Base-by-base conservation (phyloP, 805 yeast genomes). In the Jamesozyma rosinii region DNA sequence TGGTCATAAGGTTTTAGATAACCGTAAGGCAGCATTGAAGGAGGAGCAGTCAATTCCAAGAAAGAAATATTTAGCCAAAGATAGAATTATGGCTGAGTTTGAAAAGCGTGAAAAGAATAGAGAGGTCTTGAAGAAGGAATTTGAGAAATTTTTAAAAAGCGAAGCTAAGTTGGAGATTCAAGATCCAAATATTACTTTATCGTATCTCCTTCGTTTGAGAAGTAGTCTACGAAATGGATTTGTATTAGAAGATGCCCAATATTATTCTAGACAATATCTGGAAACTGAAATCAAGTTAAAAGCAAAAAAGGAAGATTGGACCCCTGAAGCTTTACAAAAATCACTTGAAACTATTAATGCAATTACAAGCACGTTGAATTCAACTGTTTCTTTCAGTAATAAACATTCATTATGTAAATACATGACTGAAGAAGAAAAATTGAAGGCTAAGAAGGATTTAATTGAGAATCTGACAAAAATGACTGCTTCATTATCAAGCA, bases 31-130 rank as follows among this genome's bases (percentile, higher is more conserved):
- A 41, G 83, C 87, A 1, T 63, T 64, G 37, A 66, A 66, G 35
- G 95, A 86, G 63, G 78, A 72, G 55, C 67, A 67, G 11, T 72
- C 71, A 50, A 68, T 81, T 71, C 71, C 79, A 3, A 76, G 95
- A 63, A 83, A 84, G 58, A 86, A 83, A 55, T 70, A 67, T 41
- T 64, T 78, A 35, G 74, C 71, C 8, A 74, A 73, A 51, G 79
- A 79, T 13, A 69, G 64, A n/a, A 65, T 83, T 35, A 53, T 71
- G 37, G 58, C 68, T 38, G 63, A 56, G 4, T 57, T 67, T 26
- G 55, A 65, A 27, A 58, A 59, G 35, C 74, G 83, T 55, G 67
- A 67, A 38, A 53, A 44, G 3, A 59, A 63, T 33, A 70, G 79
- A 47, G 52, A 44, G 5, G 46, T 51, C 11, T 57, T 63, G 37